A percentile compares a stretch with the other conserved stretches of the same genome.
phyloP scores from a whole-genome alignment of 2,329 filamentous ascomycete species.

The Dactylellina haptotyla region DNA sequence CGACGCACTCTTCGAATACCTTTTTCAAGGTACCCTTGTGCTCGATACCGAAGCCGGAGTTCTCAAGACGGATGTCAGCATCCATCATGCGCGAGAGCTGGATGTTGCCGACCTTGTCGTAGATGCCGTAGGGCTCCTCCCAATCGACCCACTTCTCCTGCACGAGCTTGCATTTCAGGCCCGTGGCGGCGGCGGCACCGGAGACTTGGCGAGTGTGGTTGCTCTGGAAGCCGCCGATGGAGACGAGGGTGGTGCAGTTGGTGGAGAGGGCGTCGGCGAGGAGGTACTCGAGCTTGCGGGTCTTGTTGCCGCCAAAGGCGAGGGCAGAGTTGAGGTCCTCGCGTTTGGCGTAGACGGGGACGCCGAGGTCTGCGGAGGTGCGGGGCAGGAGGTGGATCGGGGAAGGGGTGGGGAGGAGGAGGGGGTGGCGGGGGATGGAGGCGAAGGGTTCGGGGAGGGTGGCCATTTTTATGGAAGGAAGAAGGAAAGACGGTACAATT shows the following conservation, averaged over 20 bases:
- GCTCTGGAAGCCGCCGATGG: conserved; percentile 74
- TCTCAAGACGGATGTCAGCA: conserved; percentile 71
- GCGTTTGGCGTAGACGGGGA: conserved; percentile 75
- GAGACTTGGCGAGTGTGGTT: conserved; percentile 77
- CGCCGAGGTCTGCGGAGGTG: conserved; percentile 71
- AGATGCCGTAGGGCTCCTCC: conserved; percentile 66
- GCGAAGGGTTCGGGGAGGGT: conserved; percentile 71
- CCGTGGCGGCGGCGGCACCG: conserved; percentile 65
- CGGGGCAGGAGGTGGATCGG: conserved; percentile 74
- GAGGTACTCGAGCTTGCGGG: conserved; percentile 76
- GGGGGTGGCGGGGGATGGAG: conserved; percentile 69
- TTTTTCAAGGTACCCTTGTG: conserved; percentile 71
- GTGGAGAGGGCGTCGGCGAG: conserved; percentile 70
- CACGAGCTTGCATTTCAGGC: conserved; percentile 62
- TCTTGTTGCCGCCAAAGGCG: conserved; percentile 76
- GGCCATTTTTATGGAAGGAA: conserved; percentile 58
- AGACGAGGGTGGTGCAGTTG: conserved; percentile 71
- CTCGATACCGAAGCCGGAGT: conserved; percentile 73
- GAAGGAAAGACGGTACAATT: too few species aligned
- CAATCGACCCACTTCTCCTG: conserved; percentile 77
- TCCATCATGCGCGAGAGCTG: conserved; percentile 76
- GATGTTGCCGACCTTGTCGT: conserved; percentile 75
- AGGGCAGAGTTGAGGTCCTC: conserved; percentile 77
- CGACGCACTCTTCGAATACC: conserved; percentile 67
- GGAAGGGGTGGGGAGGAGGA: conserved; percentile 74